Conservation (phyloP, 2,329 filamentous ascomycete genomes). For the Fusarium hostae region DNA sequence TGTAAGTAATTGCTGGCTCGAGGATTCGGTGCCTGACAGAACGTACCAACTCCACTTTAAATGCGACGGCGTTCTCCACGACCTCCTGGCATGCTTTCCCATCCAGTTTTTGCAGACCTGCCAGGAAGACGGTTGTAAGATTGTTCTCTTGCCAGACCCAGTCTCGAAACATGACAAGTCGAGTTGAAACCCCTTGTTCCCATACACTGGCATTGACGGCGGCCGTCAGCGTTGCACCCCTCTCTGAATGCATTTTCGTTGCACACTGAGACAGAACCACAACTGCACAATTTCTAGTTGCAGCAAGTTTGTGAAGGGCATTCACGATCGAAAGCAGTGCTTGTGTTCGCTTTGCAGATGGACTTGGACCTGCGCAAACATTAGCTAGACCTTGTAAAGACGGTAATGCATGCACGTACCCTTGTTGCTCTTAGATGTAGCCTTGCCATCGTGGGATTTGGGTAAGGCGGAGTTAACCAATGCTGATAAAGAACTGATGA, state of each 20-base stretch:
- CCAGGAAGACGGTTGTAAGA: constrained; percentile 65
- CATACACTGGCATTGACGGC: constrained; percentile 80
- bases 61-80: constrained; percentile 60
- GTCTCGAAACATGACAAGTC: constrained; percentile 83
- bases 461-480: constrained; percentile 83
- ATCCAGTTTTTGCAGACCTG: constrained; percentile 72
- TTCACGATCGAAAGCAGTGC: constrained; percentile 72
- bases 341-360: constrained; percentile 59
- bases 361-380: constrained; percentile 48
- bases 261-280: constrained; percentile 82
- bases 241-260: constrained; percentile 78
- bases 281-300: constrained; percentile 76
- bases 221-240: constrained; percentile 76
- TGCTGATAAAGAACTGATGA: constrained; percentile 82
- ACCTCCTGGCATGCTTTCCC: constrained; percentile 58
- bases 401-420: constrained; percentile 46
- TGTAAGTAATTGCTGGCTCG: constrained; percentile 38
- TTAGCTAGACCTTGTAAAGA: constrained; percentile 13
- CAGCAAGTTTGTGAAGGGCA: constrained; percentile 79
- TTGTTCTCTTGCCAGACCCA: constrained; percentile 66
- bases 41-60: constrained; percentile 60
- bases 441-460: constrained; percentile 59
- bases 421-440: constrained; percentile 53
- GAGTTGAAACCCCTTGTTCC: constrained; percentile 80
- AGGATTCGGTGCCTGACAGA: constrained; percentile 23